A percentile compares a stretch with the other conserved stretches of the same genome.
phyloP scores from a whole-genome alignment of 208 protist genomes.

The Leishmania tarentolae region DNA sequence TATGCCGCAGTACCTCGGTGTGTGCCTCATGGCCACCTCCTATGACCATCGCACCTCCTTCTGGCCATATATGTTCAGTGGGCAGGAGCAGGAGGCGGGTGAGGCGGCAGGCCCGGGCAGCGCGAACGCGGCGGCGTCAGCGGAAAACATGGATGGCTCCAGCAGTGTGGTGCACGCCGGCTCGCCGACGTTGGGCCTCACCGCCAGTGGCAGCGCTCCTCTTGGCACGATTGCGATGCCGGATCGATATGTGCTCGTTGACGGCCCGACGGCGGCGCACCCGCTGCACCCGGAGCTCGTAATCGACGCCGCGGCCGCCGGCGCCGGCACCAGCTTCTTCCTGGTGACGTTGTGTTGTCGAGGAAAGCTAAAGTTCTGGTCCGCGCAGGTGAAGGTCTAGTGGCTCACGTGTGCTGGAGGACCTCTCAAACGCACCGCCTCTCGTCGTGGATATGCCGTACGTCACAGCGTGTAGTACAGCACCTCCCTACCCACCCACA shows the following conservation, averaged over 20 bases:
- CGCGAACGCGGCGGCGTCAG: neutral
- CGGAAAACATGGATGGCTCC: neutral
- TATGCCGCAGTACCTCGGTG: constrained; percentile 52
- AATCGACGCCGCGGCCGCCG: constrained; percentile 42
- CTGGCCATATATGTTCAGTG: constrained; percentile 63
- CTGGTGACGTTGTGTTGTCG: constrained; percentile 70
- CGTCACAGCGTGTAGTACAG: too few relatives aligned
- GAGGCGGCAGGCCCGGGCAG: neutral
- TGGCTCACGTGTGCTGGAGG: constrained; percentile 13
- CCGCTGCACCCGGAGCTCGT: constrained; percentile 61
- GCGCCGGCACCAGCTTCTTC: constrained; percentile 77
- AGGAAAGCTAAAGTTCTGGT: constrained; percentile 80
- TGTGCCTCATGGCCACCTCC: constrained; percentile 61
- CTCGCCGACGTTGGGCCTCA: neutral
- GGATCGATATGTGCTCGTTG: constrained; percentile 37
- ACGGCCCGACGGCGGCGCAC: constrained; percentile 46
- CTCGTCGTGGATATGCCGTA: too few relatives aligned
- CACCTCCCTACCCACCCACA: too few relatives aligned
- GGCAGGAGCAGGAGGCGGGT: constrained; percentile 1
- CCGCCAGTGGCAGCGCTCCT: neutral
- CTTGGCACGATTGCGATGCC: neutral
- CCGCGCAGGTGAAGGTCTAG: constrained; percentile 31
- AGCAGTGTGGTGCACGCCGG: neutral
- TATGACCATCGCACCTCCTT: constrained; percentile 79
- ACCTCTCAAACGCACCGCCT: neutral